Conservation (phyloP, 352 stramenopile species). For the Aphanomyces euteiches region DNA sequence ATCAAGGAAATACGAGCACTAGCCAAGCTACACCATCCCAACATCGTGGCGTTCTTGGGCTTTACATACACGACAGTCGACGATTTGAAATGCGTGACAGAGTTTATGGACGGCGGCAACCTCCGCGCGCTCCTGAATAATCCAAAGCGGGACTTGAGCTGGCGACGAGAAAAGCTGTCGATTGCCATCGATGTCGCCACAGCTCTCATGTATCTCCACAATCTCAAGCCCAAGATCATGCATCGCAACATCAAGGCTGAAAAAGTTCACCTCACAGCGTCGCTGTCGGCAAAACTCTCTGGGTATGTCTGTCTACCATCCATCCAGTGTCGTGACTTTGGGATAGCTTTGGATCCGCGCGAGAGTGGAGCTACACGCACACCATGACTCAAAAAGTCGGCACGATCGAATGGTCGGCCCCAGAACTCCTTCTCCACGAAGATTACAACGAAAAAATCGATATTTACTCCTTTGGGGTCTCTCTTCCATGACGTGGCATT, state of each 20-base stretch:
- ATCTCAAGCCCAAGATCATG: slow-evolving; percentile 52
- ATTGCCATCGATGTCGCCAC: slow-evolving; percentile 78
- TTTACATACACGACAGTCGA: slow-evolving; percentile 60
- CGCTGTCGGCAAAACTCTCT: slow-evolving; percentile 67
- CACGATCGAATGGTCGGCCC: slow-evolving; percentile 30
- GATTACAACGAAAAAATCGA: slow-evolving; percentile 39
- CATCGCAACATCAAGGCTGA: slow-evolving; percentile 56
- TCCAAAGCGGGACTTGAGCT: slow-evolving; percentile 26
- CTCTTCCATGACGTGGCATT: background rate
- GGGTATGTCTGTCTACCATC: slow-evolving; percentile 8
- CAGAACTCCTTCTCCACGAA: slow-evolving; percentile 34
- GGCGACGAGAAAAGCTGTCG: slow-evolving; percentile 49
- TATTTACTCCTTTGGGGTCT: slow-evolving; percentile 39
- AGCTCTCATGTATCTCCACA: slow-evolving; percentile 70
- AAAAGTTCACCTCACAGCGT: slow-evolving; percentile 70
- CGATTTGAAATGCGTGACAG: slow-evolving; percentile 55
- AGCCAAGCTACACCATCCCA: slow-evolving; percentile 51
- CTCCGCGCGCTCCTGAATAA: slow-evolving; percentile 51
- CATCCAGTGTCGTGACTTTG: background rate
- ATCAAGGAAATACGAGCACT: slow-evolving; percentile 54
- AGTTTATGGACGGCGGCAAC: slow-evolving; percentile 72
- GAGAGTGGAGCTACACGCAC: slow-evolving; percentile 29
- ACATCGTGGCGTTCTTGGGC: slow-evolving; percentile 61
- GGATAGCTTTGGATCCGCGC: slow-evolving; percentile 27
- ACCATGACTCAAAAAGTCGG: slow-evolving; percentile 31